phyloP scores from a whole-genome alignment of 495 filamentous ascomycete genomes.

The Saxispiralis lemnorum region DNA sequence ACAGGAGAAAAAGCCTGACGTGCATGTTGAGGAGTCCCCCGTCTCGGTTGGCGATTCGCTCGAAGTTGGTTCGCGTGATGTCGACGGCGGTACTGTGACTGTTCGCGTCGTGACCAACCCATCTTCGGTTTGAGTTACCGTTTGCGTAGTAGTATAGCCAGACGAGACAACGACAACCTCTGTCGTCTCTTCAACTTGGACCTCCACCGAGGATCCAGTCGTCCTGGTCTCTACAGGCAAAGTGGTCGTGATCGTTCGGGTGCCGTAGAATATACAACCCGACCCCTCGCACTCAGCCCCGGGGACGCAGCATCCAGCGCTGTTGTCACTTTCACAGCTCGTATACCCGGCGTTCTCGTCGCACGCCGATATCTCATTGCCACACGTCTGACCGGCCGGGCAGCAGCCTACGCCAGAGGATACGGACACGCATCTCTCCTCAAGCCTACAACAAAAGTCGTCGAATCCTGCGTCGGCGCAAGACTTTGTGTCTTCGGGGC shows the following conservation, averaged over 20 bases:
- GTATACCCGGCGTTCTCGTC: conserved; percentile 36
- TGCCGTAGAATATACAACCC: conserved; percentile 47
- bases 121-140: conserved; percentile 24
- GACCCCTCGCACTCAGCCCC: conserved; percentile 61
- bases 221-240: conserved; percentile 8
- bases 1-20: conserved; percentile 37
- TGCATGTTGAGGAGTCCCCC: conserved; percentile 27
- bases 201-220: not conserved
- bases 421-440: conserved; percentile 53
- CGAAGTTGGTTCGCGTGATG: conserved; percentile 13
- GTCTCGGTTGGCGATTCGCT: conserved; percentile 13
- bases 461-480: conserved; percentile 54
- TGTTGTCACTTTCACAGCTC: conserved; percentile 46
- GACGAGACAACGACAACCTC: not conserved
- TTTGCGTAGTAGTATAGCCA: conserved; percentile 24
- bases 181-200: not conserved
- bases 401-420: conserved; percentile 75
- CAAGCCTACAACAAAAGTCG: conserved; percentile 56
- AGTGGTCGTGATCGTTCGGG: conserved; percentile 13
- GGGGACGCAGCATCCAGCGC: conserved; percentile 77
- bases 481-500: conserved; percentile 47
- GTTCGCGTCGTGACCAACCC: too few species aligned
- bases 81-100: conserved; percentile 10
- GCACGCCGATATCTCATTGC: conserved; percentile 46
- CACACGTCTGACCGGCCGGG: conserved; percentile 50